These are phyloP conservation scores for Citrus sinensis DNA, from an alignment of 345 rosid genomes.

Conservation along the genomic window DNA sequence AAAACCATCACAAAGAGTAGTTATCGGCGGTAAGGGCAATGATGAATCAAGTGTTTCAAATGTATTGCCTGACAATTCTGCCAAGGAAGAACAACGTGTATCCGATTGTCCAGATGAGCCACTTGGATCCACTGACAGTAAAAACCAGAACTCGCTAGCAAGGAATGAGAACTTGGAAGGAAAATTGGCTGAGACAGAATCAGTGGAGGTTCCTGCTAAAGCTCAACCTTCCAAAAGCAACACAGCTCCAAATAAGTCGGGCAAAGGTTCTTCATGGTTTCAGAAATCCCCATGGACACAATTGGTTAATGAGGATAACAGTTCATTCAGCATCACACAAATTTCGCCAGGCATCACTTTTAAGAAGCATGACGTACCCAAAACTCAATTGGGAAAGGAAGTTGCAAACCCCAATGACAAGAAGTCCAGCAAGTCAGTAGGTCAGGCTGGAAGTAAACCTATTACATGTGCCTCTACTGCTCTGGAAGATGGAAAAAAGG, in stretches of 20 bases:
- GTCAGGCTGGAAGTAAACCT: background rate
- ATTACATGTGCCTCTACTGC: conserved; percentile 2
- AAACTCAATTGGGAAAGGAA: conserved; percentile 10
- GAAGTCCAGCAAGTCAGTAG: conserved; percentile 19
- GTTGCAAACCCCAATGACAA: conserved; percentile 1
- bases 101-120: conserved; percentile 11
- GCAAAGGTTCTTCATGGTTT: conserved; percentile 76
- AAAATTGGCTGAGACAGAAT: conserved; percentile 12
- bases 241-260: conserved; percentile 30
- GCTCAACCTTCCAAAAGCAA: conserved; percentile 18
- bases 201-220: conserved; percentile 18
- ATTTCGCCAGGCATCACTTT: conserved; percentile 42
- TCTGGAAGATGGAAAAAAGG: conserved; percentile 6
- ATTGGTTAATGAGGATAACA: conserved; percentile 44
- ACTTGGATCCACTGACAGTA: conserved; percentile 13
- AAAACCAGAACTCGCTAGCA: conserved; percentile 8
- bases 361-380: conserved; percentile 22
- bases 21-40: conserved; percentile 20
- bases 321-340: conserved; percentile 62
- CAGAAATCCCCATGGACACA: conserved; percentile 84
- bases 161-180: conserved; percentile 21
- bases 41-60: conserved; percentile 16
- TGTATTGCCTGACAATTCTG: conserved; percentile 5
- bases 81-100: conserved; percentile 17
- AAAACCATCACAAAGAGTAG: conserved; percentile 30